Percentiles rank a stretch among this genome's conserved stretches.
Evolutionary conservation across 768 basidiomycete genomes (phyloP).

Genomic region (Cyathus striatus): DNA sequence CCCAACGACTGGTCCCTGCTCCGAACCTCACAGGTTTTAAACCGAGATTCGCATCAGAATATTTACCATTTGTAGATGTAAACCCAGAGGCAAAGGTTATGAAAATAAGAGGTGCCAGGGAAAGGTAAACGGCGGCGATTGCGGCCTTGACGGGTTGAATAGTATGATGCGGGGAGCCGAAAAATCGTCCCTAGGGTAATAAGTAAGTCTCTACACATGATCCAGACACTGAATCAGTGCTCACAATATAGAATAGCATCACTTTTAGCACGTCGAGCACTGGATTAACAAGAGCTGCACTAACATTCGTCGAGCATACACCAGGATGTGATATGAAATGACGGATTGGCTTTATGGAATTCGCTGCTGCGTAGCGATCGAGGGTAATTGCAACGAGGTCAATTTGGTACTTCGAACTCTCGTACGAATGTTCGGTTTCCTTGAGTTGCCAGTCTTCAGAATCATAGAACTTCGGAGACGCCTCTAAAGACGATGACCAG

Average conservation of each 20-base stretch:
- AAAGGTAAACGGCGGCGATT: conserved; percentile 59
- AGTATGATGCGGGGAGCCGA: conserved; percentile 65
- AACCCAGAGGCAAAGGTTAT: conserved; percentile 30
- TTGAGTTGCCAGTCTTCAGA: conserved; percentile 69
- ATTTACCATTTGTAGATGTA: conserved; percentile 7
- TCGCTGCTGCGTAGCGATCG: conserved; percentile 35
- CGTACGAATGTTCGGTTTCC: conserved; percentile 58
- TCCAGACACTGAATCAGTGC: no score
- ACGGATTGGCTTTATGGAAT: conserved; percentile 29
- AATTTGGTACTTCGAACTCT: conserved; percentile 71
- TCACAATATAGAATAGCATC: conserved; percentile 55
- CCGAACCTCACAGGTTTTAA: conserved; percentile 42
- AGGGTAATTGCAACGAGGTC: conserved; percentile 60
- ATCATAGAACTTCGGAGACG: conserved; percentile 48
- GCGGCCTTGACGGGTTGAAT: conserved; percentile 63
- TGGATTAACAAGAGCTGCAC: conserved; percentile 36
- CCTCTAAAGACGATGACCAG: conserved; percentile 77
- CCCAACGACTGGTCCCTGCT: conserved; percentile 54
- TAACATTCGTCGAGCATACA: conserved; percentile 61
- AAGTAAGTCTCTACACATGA: no score
- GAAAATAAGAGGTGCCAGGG: conserved; percentile 50
- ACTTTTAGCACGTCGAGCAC: conserved; percentile 45
- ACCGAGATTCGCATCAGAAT: not conserved
- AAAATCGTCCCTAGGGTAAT: conserved; percentile 51
- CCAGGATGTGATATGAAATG: conserved; percentile 72